Base-by-base conservation (phyloP, 768 basidiomycete species). In the Phaeotremella skinneri region DNA sequence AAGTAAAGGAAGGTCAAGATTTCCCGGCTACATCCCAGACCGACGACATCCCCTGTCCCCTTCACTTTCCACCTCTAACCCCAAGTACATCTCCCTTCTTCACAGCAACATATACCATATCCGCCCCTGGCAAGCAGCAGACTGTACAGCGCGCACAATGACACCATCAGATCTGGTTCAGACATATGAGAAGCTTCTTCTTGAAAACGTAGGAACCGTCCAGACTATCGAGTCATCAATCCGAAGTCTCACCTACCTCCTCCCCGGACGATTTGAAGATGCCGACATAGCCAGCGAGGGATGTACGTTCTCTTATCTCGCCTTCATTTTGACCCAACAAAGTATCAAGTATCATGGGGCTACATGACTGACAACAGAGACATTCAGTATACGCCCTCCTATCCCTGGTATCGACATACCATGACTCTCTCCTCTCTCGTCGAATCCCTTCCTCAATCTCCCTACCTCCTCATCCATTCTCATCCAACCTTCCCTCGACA, bases 261-360 rank as follows among this genome's bases (percentile, higher is more conserved):
- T 98, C 43, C 94, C 94, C 7, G 93, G 93, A 60, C 84, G 92
- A 64, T 97, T 98, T 83, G 91, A 91, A 78, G 93, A 97, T 82
- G 91, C 92, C 47, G 93, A 97, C 76, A 81, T 98, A 50, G 92
- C 90, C 59, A 91, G 91, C 13, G 94, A 98, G 83, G 85, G 88
- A 70, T 81, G 93, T 94, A 66, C 82, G 91, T 89, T 61, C 55
- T 55, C 50, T 23, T 43, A 21, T 7, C 34, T 13, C 21, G 13
- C 17, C 30, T 25, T 29, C 32, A 16, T 30, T 2, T n/a, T 43
- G 27, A n/a, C 20, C 9, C 27, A 30, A 26, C 26, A 4, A 51
- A 37, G 4, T 34, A 3, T 1, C 20, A 21, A 20, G 7, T 20
- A 20, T 53, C 17, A 13, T 30, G n/a, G 21, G n/a, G 16, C 2